A percentile compares a stretch with the other conserved stretches of the same genome.
Evolutionary conservation across 176 grass and related monocot genomes (phyloP).

Genomic region (Avena atlantica): DNA sequence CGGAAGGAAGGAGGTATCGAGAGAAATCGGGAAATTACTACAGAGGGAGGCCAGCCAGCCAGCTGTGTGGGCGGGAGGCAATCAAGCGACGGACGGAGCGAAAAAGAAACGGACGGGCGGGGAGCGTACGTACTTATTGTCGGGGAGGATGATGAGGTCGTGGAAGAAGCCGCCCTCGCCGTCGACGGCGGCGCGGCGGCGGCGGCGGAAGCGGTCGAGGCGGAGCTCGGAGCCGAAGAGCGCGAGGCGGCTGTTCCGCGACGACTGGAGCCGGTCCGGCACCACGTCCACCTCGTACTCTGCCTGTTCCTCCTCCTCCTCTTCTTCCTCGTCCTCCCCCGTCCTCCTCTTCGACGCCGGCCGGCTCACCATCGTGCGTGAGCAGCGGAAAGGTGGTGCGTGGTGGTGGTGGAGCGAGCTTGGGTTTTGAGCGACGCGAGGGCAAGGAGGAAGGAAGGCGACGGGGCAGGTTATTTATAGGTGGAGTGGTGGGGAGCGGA

Average conservation of each 20-base stretch:
- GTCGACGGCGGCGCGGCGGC: conserved; percentile 8
- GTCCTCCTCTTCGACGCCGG: conserved; percentile 40
- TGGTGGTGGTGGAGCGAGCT: background rate
- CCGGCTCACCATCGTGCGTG: background rate
- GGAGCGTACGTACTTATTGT: conserved; percentile 60
- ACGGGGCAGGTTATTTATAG: conserved; percentile 34
- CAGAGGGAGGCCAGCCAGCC: background rate
- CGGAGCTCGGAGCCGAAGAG: conserved; percentile 66
- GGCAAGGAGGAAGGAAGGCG: background rate
- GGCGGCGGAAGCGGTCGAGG: conserved; percentile 49
- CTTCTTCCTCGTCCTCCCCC: conserved; percentile 17
- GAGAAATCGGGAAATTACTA: no score
- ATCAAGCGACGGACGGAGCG: background rate
- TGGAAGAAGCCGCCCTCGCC: conserved; percentile 35
- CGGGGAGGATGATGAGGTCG: conserved; percentile 74
- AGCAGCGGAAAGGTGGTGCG: background rate
- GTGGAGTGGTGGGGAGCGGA: background rate
- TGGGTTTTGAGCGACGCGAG: background rate
- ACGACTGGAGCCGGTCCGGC: conserved; percentile 57
- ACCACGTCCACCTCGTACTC: conserved; percentile 81
- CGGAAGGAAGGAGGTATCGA: no score
- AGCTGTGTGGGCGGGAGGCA: background rate
- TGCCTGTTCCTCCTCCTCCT: background rate
- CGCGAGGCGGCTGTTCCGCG: conserved; percentile 59
- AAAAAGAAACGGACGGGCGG: background rate